Percentiles rank a stretch among this genome's conserved stretches.
These are phyloP conservation scores for Mycena citricolor DNA, from an alignment of 1,284 basidiomycete genomes.

Conservation along the genomic window DNA sequence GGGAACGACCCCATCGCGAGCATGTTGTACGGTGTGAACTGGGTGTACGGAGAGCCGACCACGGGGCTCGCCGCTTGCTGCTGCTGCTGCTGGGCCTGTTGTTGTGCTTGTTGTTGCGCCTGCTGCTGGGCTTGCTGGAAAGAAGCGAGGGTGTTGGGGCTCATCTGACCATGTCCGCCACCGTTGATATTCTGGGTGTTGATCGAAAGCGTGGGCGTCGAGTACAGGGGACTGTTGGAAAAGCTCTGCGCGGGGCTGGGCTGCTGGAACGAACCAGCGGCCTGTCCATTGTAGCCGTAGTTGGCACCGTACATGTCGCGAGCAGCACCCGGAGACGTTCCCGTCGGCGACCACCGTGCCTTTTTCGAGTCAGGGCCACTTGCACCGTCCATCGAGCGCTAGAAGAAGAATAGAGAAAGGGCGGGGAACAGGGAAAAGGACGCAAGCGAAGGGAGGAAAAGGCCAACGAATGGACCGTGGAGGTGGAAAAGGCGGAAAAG, in stretches of 20 bases:
- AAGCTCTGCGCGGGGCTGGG: constrained; percentile 46
- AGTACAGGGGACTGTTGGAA: constrained; percentile 53
- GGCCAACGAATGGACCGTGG: too few relatives aligned
- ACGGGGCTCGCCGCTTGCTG: constrained; percentile 38
- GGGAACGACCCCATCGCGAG: constrained; percentile 76
- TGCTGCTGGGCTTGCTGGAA: constrained; percentile 48
- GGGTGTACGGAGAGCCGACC: constrained; percentile 38
- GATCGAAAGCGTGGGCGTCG: constrained; percentile 66
- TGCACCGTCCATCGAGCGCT: constrained; percentile 78
- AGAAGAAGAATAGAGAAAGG: constrained; percentile 18
- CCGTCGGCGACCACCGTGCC: constrained; percentile 74
- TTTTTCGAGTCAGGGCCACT: constrained; percentile 84
- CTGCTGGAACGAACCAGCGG: constrained; percentile 65
- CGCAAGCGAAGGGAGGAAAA: constrained; percentile 6
- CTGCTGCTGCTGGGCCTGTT: constrained; percentile 46
- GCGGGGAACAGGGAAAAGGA: constrained; percentile 13
- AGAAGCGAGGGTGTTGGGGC: constrained; percentile 58
- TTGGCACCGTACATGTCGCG: constrained; percentile 78
- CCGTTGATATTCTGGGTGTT: constrained; percentile 49
- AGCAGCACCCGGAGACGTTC: constrained; percentile 36
- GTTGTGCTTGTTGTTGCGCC: too few relatives aligned
- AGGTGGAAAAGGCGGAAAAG: too few relatives aligned
- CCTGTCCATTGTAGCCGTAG: constrained; percentile 79
- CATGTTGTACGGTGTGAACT: constrained; percentile 69
- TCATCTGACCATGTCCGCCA: constrained; percentile 61